phyloP scores from a whole-genome alignment of 192 early-diverging fungal species.

The Phycomyces blakesleeanus region DNA sequence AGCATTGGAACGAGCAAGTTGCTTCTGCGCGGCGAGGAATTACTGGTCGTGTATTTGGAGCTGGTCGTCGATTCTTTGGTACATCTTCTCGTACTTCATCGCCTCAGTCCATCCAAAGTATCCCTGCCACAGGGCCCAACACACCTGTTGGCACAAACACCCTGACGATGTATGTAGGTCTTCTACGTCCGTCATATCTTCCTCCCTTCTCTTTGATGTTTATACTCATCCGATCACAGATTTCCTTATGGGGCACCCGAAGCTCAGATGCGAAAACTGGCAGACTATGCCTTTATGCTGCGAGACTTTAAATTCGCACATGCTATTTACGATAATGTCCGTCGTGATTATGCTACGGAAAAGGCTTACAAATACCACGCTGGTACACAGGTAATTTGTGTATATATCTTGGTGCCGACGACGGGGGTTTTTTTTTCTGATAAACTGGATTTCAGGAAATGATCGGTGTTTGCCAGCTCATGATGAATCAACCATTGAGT shows the following conservation, averaged over 20 bases:
- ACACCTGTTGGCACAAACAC: constrained; percentile 29
- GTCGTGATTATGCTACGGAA: constrained; percentile 78
- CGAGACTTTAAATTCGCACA: constrained; percentile 89
- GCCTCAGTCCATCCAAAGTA: constrained; percentile 39
- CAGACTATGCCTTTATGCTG: constrained; percentile 97
- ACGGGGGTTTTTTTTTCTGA: too few species aligned
- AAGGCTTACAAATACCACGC: constrained; percentile 77
- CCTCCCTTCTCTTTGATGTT: neutral
- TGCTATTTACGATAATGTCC: constrained; percentile 84
- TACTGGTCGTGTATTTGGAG: constrained; percentile 84
- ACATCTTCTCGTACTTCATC: constrained; percentile 40
- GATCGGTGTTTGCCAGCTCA: constrained; percentile 79
- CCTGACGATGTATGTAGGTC: constrained; percentile 25
- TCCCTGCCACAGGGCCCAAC: constrained; percentile 34
- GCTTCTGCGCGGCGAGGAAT: constrained; percentile 83
- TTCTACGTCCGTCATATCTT: constrained; percentile 5
- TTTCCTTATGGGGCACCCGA: constrained; percentile 81
- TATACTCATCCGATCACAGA: constrained; percentile 18
- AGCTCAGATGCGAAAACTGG: constrained; percentile 86
- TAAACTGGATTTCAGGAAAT: constrained; percentile 62
- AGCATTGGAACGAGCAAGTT: constrained; percentile 89
- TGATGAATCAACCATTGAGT: constrained; percentile 53
- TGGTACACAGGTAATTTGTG: constrained; percentile 50
- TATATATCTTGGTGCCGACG: too few species aligned
- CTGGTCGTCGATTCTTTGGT: constrained; percentile 82